These are phyloP conservation scores for Sanghuangporus sanghuang DNA, from an alignment of 1,284 basidiomycete genomes.

Conservation along the genomic window DNA sequence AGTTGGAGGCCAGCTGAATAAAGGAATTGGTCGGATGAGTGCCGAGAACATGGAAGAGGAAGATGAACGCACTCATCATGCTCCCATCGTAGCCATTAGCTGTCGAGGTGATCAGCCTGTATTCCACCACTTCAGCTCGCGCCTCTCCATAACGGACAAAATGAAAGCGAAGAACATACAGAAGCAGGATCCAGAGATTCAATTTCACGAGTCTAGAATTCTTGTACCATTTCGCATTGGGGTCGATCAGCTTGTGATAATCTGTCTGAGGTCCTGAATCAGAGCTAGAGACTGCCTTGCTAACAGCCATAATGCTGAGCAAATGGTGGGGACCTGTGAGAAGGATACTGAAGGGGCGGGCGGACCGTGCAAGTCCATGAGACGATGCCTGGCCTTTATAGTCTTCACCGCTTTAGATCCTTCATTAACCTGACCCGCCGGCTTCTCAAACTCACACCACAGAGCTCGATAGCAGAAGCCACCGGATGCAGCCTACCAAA, in stretches of 20 bases:
- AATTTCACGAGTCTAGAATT: conserved; percentile 26
- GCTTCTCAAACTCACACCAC: not conserved
- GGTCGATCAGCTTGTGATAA: conserved; percentile 22
- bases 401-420: not conserved
- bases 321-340: not conserved
- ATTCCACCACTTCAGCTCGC: not conserved
- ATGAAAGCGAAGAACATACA: conserved; percentile 24
- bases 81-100: conserved; percentile 29
- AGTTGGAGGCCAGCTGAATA: conserved; percentile 34
- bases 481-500: not conserved
- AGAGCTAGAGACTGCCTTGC: not conserved
- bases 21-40: not conserved
- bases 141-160: not conserved
- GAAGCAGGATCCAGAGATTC: conserved; percentile 32
- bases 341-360: not conserved
- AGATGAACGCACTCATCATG: conserved; percentile 26
- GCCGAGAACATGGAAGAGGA: not conserved
- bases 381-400: not conserved
- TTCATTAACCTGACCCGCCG: not conserved
- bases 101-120: conserved; percentile 34
- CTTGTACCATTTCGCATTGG: conserved; percentile 22
- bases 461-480: not conserved
- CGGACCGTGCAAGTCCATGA: not conserved
- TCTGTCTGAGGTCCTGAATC: not conserved
- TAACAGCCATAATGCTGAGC: not conserved